These are phyloP conservation scores for Diaporthe humulicola DNA, from an alignment of 2,329 filamentous ascomycete genomes.

Conservation along the genomic window DNA sequence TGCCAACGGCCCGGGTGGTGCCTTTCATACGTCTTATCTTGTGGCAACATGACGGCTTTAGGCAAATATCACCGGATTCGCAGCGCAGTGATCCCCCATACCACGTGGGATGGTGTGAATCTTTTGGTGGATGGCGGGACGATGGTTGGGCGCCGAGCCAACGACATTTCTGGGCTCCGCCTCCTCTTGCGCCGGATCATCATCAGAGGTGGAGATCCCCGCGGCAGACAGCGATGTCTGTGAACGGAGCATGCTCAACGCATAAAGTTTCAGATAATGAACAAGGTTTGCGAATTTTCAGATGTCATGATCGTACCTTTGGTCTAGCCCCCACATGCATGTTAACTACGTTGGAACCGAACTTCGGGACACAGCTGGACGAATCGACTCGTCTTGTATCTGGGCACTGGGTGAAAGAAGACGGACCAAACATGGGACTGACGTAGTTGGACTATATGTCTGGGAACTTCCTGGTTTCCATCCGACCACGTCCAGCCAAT, in stretches of 20 bases:
- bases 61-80: not conserved
- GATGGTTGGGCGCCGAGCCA: not conserved
- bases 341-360: not conserved
- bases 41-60: not conserved
- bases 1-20: slow-evolving; percentile 14
- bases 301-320: slow-evolving; percentile 18
- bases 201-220: not conserved
- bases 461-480: slow-evolving; percentile 11
- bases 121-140: not conserved
- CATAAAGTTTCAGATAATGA: slow-evolving; percentile 23
- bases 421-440: not conserved
- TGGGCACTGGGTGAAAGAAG: not conserved
- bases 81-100: not conserved
- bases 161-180: slow-evolving; percentile 1
- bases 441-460: not conserved
- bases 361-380: slow-evolving; percentile 14
- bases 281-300: slow-evolving; percentile 19
- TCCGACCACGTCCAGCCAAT: not conserved
- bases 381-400: not conserved
- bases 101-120: slow-evolving; percentile 17
- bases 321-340: not conserved
- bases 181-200: not conserved
- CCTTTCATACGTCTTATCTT: slow-evolving; percentile 5
- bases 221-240: not conserved
- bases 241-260: not conserved